Percentiles rank a stretch among this genome's conserved stretches.
These are phyloP conservation scores for Aspergillus transmontanensis DNA, from an alignment of 2,329 filamentous ascomycete genomes.

Conservation along the genomic window DNA sequence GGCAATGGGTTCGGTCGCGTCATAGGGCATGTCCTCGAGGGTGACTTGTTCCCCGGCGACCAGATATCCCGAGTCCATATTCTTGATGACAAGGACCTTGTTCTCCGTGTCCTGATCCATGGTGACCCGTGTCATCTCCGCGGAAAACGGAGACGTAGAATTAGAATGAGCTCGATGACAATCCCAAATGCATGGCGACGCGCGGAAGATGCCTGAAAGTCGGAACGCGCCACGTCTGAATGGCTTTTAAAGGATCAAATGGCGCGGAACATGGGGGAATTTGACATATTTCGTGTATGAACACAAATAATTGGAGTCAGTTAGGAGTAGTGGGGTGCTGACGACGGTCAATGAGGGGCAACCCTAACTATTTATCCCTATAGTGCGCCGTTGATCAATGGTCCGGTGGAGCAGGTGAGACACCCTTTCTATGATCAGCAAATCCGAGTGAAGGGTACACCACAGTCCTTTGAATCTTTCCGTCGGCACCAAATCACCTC, in stretches of 20 bases:
- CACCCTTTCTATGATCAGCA: not conserved
- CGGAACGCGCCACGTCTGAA: not conserved
- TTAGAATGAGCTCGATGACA: not conserved
- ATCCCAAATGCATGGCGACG: not conserved
- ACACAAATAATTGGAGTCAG: not conserved
- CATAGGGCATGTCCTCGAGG: conserved; percentile 68
- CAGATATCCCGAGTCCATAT: conserved; percentile 66
- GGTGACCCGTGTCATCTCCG: not conserved
- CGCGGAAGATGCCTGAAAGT: not conserved
- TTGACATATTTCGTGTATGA: not conserved
- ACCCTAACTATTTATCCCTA: conserved; percentile 1
- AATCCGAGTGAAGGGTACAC: not conserved
- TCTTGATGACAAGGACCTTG: conserved; percentile 75
- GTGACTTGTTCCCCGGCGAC: conserved; percentile 70
- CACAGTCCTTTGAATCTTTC: not conserved
- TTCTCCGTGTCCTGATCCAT: conserved; percentile 47
- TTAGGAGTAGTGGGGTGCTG: not conserved
- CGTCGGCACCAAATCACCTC: not conserved
- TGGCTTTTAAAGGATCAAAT: not conserved
- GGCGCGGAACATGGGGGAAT: not conserved
- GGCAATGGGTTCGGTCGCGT: conserved; percentile 58
- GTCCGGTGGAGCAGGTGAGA: conserved; percentile 1
- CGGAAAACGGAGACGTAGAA: not conserved
- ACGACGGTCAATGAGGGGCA: conserved; percentile 2
- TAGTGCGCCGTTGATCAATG: conserved; percentile 2